Conservation (phyloP, 129 eudicot genomes). For the Escallonia rubra region DNA sequence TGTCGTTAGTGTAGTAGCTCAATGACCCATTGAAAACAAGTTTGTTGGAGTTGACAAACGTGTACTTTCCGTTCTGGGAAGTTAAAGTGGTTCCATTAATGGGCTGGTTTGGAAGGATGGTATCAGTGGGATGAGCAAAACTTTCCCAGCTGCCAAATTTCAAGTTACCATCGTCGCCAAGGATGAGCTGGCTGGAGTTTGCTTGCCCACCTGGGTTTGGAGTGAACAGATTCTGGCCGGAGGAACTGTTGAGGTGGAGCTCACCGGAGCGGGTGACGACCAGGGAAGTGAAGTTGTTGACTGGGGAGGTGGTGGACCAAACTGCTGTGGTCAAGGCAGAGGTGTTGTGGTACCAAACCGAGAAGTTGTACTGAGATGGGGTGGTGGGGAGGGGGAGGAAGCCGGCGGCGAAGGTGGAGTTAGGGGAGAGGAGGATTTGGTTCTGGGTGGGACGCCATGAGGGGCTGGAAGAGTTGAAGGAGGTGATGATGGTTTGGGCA, state of each 20-base stretch:
- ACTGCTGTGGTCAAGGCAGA: constrained; percentile 17
- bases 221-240: constrained; percentile 27
- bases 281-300: constrained; percentile 35
- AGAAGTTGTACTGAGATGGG: constrained; percentile 43
- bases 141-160: constrained; percentile 56
- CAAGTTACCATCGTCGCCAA: constrained; percentile 45
- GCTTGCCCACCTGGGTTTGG: constrained; percentile 16
- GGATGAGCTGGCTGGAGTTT: constrained; percentile 25
- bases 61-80: constrained; percentile 33
- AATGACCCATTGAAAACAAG: constrained; percentile 16
- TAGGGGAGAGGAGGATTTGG: constrained; percentile 50
- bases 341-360: constrained; percentile 52
- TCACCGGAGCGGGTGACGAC: constrained; percentile 51
- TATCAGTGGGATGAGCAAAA: constrained; percentile 55
- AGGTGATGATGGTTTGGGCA: constrained; percentile 28
- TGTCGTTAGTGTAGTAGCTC: constrained; percentile 22
- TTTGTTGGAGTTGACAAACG: constrained; percentile 23
- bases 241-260: constrained; percentile 37
- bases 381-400: constrained; percentile 33
- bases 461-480: constrained; percentile 30
- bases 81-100: constrained; percentile 31
- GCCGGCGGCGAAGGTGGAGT: constrained; percentile 75
- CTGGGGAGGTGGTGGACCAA: constrained; percentile 70
- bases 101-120: constrained; percentile 50
- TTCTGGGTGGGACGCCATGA: constrained; percentile 71